These are phyloP conservation scores for Naegleria gruberi DNA, from an alignment of 208 protist species.

Conservation along the genomic window DNA sequence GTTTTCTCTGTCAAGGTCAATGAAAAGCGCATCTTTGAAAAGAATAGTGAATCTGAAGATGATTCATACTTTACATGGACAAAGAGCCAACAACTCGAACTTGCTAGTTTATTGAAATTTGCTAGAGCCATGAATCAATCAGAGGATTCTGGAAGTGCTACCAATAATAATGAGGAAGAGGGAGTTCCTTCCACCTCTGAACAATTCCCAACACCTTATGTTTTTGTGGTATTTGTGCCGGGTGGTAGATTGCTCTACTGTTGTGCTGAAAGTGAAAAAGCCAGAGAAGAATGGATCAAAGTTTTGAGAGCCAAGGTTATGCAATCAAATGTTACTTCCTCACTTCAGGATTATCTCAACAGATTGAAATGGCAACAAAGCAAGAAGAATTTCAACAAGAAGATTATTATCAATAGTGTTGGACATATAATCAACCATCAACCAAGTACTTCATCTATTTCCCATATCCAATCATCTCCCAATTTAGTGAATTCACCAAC, in stretches of 20 bases:
- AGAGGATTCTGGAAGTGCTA: background rate
- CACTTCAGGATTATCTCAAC: too few species aligned
- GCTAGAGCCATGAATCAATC: background rate
- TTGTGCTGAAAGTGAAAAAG: background rate
- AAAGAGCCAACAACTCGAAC: background rate
- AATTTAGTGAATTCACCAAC: too few species aligned
- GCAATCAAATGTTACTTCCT: background rate
- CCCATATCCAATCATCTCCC: too few species aligned
- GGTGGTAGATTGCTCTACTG: background rate
- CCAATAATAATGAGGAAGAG: background rate
- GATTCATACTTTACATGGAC: background rate
- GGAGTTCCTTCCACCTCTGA: background rate
- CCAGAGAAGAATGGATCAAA: background rate
- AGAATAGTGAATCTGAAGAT: background rate
- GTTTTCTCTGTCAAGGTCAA: background rate
- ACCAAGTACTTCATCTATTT: too few species aligned
- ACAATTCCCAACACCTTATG: background rate
- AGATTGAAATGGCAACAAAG: too few species aligned
- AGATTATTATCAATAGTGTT: too few species aligned
- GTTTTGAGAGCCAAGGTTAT: background rate
- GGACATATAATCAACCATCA: too few species aligned
- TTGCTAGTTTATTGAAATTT: background rate
- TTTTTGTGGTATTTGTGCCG: background rate
- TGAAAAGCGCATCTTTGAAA: background rate
- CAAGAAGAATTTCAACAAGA: too few species aligned